Percentiles rank a stretch among this genome's conserved stretches.
These are phyloP conservation scores for Trichoderma simmonsii DNA, from an alignment of 2,329 filamentous ascomycete genomes.

Conservation along the genomic window DNA sequence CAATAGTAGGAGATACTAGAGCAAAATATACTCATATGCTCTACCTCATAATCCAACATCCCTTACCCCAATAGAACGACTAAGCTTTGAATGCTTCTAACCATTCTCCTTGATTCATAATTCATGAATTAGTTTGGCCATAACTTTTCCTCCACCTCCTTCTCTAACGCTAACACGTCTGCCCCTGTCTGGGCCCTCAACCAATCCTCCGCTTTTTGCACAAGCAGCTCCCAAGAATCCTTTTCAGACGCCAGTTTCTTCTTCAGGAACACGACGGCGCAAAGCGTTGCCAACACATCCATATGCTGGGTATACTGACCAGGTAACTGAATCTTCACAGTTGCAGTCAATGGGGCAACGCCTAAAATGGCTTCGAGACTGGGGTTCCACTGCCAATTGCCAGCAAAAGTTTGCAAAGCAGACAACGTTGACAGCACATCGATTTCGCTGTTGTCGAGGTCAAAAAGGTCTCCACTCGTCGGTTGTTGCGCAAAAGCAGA, in stretches of 20 bases:
- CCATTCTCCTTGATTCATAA: background rate
- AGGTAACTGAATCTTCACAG: constrained; percentile 12
- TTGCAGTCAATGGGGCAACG: constrained; percentile 14
- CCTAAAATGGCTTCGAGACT: constrained; percentile 31
- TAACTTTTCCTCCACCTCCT: constrained; percentile 15
- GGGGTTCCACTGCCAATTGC: constrained; percentile 31
- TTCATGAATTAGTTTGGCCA: background rate
- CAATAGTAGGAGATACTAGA: background rate
- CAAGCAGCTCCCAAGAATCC: constrained; percentile 63
- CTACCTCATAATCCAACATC: background rate
- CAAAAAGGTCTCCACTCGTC: background rate
- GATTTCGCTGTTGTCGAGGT: background rate
- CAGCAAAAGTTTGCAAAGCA: constrained; percentile 44
- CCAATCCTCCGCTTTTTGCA: constrained; percentile 57
- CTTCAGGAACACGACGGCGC: constrained; percentile 40
- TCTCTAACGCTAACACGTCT: constrained; percentile 20
- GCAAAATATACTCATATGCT: background rate
- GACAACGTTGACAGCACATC: constrained; percentile 40
- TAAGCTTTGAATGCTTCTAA: background rate
- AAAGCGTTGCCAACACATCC: constrained; percentile 30
- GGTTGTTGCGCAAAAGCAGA: background rate
- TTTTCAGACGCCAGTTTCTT: constrained; percentile 40
- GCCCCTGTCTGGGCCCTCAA: constrained; percentile 29
- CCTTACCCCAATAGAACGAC: background rate
- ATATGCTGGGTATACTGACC: background rate